Conservation (phyloP, 106 monocot genomes). For the Agapanthus africanus region DNA sequence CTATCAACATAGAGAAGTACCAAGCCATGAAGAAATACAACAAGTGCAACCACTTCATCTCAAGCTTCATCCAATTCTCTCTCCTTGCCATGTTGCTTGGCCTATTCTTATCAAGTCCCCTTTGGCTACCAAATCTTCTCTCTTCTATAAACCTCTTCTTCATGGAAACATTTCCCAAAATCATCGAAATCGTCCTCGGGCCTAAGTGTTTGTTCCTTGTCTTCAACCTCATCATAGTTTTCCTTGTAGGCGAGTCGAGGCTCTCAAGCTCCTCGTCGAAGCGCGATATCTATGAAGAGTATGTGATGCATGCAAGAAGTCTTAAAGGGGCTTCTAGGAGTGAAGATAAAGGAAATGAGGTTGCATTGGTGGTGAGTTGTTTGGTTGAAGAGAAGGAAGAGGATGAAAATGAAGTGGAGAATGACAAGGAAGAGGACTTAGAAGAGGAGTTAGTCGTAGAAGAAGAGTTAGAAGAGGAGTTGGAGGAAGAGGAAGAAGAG, state of each 20-base stretch:
- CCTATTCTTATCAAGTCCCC: slow-evolving; percentile 33
- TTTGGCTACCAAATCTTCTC: slow-evolving; percentile 29
- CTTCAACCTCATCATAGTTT: slow-evolving; percentile 38
- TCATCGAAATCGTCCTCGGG: slow-evolving; percentile 12
- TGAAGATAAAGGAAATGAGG: background rate
- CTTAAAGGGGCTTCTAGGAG: background rate
- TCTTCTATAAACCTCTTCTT: slow-evolving; percentile 22
- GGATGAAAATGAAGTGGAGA: slow-evolving; percentile 2
- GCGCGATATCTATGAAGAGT: slow-evolving; percentile 33
- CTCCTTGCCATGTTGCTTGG: slow-evolving; percentile 16
- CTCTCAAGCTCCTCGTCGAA: slow-evolving; percentile 12
- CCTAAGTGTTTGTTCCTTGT: slow-evolving; percentile 39
- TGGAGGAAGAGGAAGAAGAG: slow-evolving; percentile 22
- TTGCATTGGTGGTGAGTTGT: background rate
- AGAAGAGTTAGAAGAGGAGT: background rate
- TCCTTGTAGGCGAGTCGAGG: slow-evolving; percentile 41
- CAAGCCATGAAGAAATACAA: slow-evolving; percentile 44
- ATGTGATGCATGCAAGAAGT: slow-evolving; percentile 7
- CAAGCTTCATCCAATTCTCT: slow-evolving; percentile 15
- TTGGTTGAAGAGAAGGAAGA: slow-evolving; percentile 5
- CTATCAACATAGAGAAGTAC: slow-evolving; percentile 36
- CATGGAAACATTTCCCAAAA: slow-evolving; percentile 14
- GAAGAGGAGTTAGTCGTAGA: background rate
- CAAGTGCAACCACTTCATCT: slow-evolving; percentile 21
- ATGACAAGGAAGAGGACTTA: background rate